Conservation (phyloP, 257 asterid genomes). For the Nicotiana otophora region DNA sequence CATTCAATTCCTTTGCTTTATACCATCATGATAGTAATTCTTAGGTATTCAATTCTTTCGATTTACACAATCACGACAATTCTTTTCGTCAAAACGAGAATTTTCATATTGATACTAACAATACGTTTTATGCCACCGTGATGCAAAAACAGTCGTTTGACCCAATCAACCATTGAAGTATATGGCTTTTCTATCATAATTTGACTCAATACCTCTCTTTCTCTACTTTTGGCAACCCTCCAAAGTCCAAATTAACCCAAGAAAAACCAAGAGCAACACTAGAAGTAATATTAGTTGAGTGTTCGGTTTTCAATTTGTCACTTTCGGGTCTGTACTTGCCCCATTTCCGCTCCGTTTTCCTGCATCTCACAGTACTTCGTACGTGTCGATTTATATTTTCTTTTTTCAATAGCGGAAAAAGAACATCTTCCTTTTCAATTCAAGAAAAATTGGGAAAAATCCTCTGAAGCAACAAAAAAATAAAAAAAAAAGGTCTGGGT, state of each 20-base stretch:
- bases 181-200: background rate
- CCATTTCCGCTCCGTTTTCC: background rate
- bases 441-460: background rate
- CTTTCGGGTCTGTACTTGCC: background rate
- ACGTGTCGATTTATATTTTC: background rate
- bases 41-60: too few species aligned
- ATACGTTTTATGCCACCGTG: background rate
- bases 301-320: background rate
- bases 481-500: background rate
- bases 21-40: rapidly evolving
- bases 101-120: background rate
- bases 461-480: background rate
- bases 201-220: background rate
- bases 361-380: background rate
- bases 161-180: background rate
- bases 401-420: background rate
- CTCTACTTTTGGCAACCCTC: background rate
- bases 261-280: background rate
- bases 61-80: too few species aligned
- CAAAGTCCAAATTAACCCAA: background rate
- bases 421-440: background rate
- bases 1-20: too few species aligned
- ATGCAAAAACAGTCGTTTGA: background rate
- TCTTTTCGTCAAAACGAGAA: too few species aligned
- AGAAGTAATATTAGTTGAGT: background rate